Evolutionary conservation across 139 green algal genomes (phyloP).

Genomic region (Chlamydomonas sp.): DNA sequence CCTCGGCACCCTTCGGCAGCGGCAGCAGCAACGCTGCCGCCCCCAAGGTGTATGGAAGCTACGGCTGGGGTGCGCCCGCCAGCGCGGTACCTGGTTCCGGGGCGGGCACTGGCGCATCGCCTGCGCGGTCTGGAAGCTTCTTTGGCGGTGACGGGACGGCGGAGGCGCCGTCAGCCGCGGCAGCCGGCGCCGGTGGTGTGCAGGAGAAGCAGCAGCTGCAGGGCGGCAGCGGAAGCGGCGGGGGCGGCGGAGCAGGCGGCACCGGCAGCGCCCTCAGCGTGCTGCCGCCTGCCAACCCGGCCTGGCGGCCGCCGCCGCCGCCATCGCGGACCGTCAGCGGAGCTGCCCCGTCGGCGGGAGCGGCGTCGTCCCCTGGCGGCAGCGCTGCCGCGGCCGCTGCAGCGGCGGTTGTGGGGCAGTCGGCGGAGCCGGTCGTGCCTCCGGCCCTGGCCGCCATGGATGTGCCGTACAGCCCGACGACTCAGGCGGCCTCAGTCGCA

Average conservation of each 20-base stretch:
- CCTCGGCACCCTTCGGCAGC: too few relatives aligned
- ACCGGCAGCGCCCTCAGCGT: neutral
- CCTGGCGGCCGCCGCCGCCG: constrained; percentile 26
- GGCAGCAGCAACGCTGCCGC: neutral
- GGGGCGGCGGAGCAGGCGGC: neutral
- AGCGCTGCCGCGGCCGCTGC: too few relatives aligned
- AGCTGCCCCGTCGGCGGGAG: neutral
- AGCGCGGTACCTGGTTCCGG: too few relatives aligned
- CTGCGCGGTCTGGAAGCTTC: neutral
- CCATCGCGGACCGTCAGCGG: neutral
- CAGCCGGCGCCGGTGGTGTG: too few relatives aligned
- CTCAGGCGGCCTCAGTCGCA: too few relatives aligned
- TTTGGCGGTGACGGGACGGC: neutral
- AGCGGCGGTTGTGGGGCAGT: too few relatives aligned
- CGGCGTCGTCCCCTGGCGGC: neutral
- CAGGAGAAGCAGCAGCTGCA: too few relatives aligned
- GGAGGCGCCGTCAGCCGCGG: neutral
- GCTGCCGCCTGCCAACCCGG: constrained; percentile 19
- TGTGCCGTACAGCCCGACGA: too few relatives aligned
- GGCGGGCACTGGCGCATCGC: too few relatives aligned
- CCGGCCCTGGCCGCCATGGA: too few relatives aligned
- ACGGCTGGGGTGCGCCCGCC: neutral
- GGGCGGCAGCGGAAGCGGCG: too few relatives aligned
- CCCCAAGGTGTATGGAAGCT: neutral
- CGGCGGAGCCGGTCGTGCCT: too few relatives aligned